A percentile compares a stretch with the other conserved stretches of the same genome.
These are phyloP conservation scores for Alternaria dauci DNA, from an alignment of 2,329 filamentous ascomycete species.

Conservation along the genomic window DNA sequence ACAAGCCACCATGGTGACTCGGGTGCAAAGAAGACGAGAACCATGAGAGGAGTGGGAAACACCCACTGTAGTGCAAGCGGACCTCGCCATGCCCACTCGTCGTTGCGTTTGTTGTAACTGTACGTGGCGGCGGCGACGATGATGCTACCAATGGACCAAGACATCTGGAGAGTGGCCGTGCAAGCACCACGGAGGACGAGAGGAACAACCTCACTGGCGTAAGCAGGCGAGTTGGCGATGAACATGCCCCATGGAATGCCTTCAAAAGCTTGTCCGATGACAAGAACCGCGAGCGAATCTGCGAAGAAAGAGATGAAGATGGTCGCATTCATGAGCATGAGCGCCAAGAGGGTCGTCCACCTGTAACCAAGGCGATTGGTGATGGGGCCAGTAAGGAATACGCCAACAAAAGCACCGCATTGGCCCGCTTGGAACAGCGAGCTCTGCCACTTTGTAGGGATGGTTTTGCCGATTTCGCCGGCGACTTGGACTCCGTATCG, in stretches of 20 bases:
- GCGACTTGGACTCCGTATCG: constrained; percentile 56
- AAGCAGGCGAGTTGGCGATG: constrained; percentile 69
- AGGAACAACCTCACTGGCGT: constrained; percentile 68
- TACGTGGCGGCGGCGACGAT: constrained; percentile 67
- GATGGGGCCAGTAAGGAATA: constrained; percentile 66
- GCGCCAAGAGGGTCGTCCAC: constrained; percentile 61
- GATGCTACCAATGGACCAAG: constrained; percentile 68
- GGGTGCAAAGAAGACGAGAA: constrained; percentile 58
- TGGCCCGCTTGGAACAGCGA: constrained; percentile 64
- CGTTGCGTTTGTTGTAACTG: constrained; percentile 55
- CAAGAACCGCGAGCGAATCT: constrained; percentile 55
- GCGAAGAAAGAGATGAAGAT: constrained; percentile 69
- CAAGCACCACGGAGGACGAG: constrained; percentile 64
- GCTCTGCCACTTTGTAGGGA: constrained; percentile 65
- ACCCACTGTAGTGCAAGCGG: constrained; percentile 53
- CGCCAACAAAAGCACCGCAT: constrained; percentile 67
- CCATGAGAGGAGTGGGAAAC: constrained; percentile 53
- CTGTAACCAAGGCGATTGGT: constrained; percentile 67
- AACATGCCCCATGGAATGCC: constrained; percentile 71
- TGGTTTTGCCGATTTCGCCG: constrained; percentile 45
- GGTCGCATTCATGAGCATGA: constrained; percentile 65
- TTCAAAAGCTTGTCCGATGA: constrained; percentile 65
- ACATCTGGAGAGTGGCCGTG: constrained; percentile 70
- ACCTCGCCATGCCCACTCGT: constrained; percentile 35
- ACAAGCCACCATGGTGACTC: constrained; percentile 50